These are phyloP conservation scores for Serendipita sp. DNA, from an alignment of 768 basidiomycete genomes.

Conservation along the genomic window DNA sequence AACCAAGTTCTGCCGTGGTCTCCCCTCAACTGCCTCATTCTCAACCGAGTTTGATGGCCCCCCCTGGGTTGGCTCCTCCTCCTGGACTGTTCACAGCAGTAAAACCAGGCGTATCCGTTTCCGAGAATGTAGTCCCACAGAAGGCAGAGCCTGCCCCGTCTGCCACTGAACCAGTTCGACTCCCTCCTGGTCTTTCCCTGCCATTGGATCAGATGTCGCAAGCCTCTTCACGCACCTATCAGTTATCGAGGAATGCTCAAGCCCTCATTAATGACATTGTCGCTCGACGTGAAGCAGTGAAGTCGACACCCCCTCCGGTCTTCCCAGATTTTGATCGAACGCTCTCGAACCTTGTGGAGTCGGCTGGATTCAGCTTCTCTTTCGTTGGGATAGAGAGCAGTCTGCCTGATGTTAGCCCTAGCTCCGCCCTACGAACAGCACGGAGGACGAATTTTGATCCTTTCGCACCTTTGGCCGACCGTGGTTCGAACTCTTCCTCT, in stretches of 20 bases:
- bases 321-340: conserved; percentile 88
- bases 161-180: conserved; percentile 8
- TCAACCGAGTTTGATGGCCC: conserved; percentile 24
- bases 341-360: conserved; percentile 49
- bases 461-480: conserved; percentile 48
- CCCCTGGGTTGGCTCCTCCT: conserved; percentile 20
- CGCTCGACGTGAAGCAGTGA: conserved; percentile 47
- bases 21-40: conserved; percentile 20
- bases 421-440: conserved; percentile 26
- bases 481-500: conserved; percentile 21
- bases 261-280: conserved; percentile 74
- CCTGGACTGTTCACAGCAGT: conserved; percentile 30
- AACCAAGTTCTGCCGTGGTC: too few species aligned
- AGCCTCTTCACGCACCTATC: conserved; percentile 34
- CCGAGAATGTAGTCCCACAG: not conserved
- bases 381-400: conserved; percentile 35
- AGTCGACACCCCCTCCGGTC: conserved; percentile 34
- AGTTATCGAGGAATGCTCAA: conserved; percentile 74
- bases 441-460: conserved; percentile 40
- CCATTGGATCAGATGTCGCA: not conserved
- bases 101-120: conserved; percentile 11
- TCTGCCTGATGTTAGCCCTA: conserved; percentile 33
- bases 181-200: conserved; percentile 7
- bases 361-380: conserved; percentile 58
- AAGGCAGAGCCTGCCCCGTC: not conserved